Evolutionary conservation across 2,329 filamentous ascomycete species (phyloP), one percentile per base, ranked within the genome.

Genomic region (Whalleya microplaca): DNA sequence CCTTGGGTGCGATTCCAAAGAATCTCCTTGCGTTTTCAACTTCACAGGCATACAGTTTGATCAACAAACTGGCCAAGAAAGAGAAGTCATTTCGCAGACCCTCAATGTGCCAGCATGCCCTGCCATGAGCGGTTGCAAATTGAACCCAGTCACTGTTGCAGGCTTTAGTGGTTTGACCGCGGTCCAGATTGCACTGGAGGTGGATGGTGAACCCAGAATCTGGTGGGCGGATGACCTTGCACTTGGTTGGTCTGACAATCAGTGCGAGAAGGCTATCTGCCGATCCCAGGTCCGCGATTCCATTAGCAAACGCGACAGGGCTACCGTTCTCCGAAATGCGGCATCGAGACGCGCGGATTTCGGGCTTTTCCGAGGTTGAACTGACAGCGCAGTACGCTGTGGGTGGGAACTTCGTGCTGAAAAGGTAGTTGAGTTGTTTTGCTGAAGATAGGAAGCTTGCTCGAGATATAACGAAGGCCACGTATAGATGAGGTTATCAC

Each of bases 211-310:
- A 32, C 65, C 72, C n/a, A 71, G 67, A 54, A 69, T 67, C 9
- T 80, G 78, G 77, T 81, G 77, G 76, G 74, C 74, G 48, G 78
- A 81, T 61, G 75, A 81, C 62, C 52, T 80, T 21, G 56, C 69
- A 4, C 63, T 80, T 55, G 71, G 73, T 6, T 80, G 78, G 78
- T 73, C 67, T 32, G 69, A 80, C 63, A 73, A 75, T 52, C 69
- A 63, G 44, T 80, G 77, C 60, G 58, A 67, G 8, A 66, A 69
- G 10, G 73, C 75, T 7, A 41, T 66, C 9, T 78, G 76, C 57
- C 76, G 77, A 32, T 69, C 71, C 4, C 58, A 63, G 41, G 66
- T 74, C 9, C 67, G 67, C 45, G 67, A 74, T 53, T 65, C 54
- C 7, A 61, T 67, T 51, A 59, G 59, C 56, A 62, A 65, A 45